A percentile compares a stretch with the other conserved stretches of the same genome.
Conservation (phyloP, 257 asterid species). For the Cynanchum wilfordii region DNA sequence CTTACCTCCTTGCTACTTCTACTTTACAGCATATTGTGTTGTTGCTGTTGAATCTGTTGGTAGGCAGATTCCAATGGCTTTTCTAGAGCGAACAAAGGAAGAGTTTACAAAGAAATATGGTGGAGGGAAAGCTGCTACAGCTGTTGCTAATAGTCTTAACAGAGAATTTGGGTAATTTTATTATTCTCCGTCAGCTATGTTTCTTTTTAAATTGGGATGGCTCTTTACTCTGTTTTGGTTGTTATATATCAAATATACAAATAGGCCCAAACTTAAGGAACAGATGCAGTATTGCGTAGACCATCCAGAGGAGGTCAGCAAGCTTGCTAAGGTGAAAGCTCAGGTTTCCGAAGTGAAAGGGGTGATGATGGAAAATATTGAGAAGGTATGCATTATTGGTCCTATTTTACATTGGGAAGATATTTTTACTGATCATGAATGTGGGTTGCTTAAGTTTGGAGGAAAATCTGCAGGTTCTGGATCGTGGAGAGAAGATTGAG, state of each 20-base stretch:
- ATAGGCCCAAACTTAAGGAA: conserved; percentile 88
- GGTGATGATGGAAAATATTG: conserved; percentile 98
- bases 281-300: conserved; percentile 95
- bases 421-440: conserved; percentile 1
- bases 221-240: conserved; percentile 1
- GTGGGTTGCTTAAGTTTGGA: background rate
- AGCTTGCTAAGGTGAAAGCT: conserved; percentile 86
- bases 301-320: conserved; percentile 91
- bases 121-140: conserved; percentile 95
- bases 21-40: conserved; percentile 72
- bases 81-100: conserved; percentile 78
- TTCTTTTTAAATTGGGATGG: background rate
- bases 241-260: background rate
- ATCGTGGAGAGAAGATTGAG: conserved; percentile 93
- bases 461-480: conserved; percentile 62
- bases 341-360: conserved; percentile 97
- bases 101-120: conserved; percentile 84
- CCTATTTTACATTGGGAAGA: background rate
- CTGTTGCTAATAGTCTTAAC: conserved; percentile 74
- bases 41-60: conserved; percentile 95
- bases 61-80: conserved; percentile 82
- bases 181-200: background rate
- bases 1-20: conserved; percentile 9
- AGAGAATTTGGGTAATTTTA: conserved; percentile 71
- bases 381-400: conserved; percentile 46